Base-by-base conservation (phyloP, 2,329 filamentous ascomycete genomes). In the Paramyrothecium sp. region DNA sequence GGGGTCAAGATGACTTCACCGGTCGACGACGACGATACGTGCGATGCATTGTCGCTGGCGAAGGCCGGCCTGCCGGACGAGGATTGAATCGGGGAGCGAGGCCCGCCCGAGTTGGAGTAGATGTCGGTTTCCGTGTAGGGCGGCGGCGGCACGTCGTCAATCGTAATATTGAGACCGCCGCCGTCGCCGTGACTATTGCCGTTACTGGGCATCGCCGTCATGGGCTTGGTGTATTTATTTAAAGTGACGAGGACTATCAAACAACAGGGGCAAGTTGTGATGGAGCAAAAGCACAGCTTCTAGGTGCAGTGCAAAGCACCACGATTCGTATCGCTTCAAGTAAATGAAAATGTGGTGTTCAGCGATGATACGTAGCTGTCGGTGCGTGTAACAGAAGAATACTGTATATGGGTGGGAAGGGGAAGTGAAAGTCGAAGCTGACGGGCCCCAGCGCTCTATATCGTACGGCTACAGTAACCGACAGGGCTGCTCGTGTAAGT, bases 61-160 rank as follows among this genome's bases (percentile, higher is more conserved):
- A 65, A 57, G 59, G 60, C 68, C 63, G 67, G 58, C 55, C 65
- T 62, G 50, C 50, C 52, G 61, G 55, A 63, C 62, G 50, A 64
- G 68, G 61, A 61, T 62, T 55, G 62, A 56, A 63, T 63, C 54
- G 62, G 62, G 63, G 67, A 68, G 54, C 61, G 64, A 56, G 55
- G 58, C 56, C 62, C 64, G 30, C 72, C 73, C 3, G 79, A 70
- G 53, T 65, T 73, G 16, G 81, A 83, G 70, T 78, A 82, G 41
- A 82, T 77, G 66, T 86, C 83, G 17, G 80, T 84, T 67, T 84
- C 82, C 44, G 78, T 78, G 63, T 86, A 86, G 7, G 84, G 83
- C 4, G 82, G 82, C 47, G 82, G 83, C 20, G 82, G 80, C 8
- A 69, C 66, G 58, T 81, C 74, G 56, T 76, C 70, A 12, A 52